Evolutionary conservation across 2,329 filamentous ascomycete genomes (phyloP), one percentile per base, ranked within the genome.

Genomic region (Xylaria sp.): DNA sequence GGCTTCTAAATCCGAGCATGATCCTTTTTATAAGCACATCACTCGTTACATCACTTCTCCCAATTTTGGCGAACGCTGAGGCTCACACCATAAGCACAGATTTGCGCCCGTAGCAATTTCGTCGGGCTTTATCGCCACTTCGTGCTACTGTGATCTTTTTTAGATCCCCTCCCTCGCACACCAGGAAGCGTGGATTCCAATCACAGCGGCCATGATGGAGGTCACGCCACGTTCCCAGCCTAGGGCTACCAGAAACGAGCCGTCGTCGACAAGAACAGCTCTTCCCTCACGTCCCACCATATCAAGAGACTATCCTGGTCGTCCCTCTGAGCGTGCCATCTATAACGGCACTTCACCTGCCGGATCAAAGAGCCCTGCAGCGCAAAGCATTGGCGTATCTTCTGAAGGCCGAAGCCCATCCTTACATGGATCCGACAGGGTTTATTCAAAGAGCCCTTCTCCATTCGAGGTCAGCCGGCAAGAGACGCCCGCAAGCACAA

Each of bases 391-490:
- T 25, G 68, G 64, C 52, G 63, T 67, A 49, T 70, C 68, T 40
- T 72, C 70, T 52, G 71, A 70, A 33, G 65, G 55, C 13, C 70
- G 65, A 17, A 72, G 70, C 54, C 72, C 72, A 23, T 71, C 71
- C 11, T 63, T 70, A 49, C 68, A 71, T 17, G 71, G 69, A 54
- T 74, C 70, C 19, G 71, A 74, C 15, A 66, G 72, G 56, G 54
- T 70, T 9, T 61, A 67, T 57, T 73, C 72, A 7, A 72, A 73
- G 53, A 74, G 72, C 46, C 72, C 72, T 27, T 74, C 72, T 54
- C 72, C 72, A 15, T 71, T 73, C 33, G 70, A 72, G 35, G 57
- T 68, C 21, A 41, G 65, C 31, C 62, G 56, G 37, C 68, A 67
- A 61, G 69, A 66, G n/a, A 60, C 46, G 15, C 62, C 58, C 43